These are phyloP conservation scores for Epichloe gansuensis DNA, from an alignment of 2,329 filamentous ascomycete species.

Conservation along the genomic window DNA sequence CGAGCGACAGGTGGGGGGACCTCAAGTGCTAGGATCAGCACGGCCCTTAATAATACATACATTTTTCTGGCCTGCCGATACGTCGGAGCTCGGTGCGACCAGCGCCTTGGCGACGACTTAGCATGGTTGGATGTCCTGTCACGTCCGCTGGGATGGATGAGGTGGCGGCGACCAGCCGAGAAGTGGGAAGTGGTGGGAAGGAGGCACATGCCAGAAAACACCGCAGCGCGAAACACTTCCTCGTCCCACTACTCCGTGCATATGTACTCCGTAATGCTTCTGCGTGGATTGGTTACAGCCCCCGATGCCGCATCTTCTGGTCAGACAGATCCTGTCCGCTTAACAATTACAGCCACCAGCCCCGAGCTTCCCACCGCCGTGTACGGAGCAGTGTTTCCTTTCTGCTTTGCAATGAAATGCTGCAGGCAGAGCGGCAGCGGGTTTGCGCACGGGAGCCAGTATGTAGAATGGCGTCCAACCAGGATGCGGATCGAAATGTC, in stretches of 20 bases:
- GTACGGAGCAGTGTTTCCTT: no score
- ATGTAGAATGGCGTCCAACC: slow-evolving; percentile 4
- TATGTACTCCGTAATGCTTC: neutral
- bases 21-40: neutral
- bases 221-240: slow-evolving; percentile 5
- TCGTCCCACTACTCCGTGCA: no score
- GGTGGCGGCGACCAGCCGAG: no score
- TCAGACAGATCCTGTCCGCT: no score
- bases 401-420: neutral
- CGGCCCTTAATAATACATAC: no score
- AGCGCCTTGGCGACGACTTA: no score
- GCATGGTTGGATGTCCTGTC: neutral
- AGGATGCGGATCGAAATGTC: slow-evolving; percentile 2
- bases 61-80: no score
- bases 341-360: no score
- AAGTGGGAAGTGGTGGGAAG: neutral
- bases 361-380: neutral
- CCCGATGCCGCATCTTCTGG: slow-evolving; percentile 4
- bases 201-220: slow-evolving; percentile 15
- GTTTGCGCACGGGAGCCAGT: slow-evolving; percentile 5
- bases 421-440: neutral
- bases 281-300: slow-evolving; percentile 1
- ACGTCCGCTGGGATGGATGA: no score
- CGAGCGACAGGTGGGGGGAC: slow-evolving; percentile 10
- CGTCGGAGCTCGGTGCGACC: no score